phyloP scores from a whole-genome alignment of 192 early-diverging fungal species.

The Coemansia sp. region DNA sequence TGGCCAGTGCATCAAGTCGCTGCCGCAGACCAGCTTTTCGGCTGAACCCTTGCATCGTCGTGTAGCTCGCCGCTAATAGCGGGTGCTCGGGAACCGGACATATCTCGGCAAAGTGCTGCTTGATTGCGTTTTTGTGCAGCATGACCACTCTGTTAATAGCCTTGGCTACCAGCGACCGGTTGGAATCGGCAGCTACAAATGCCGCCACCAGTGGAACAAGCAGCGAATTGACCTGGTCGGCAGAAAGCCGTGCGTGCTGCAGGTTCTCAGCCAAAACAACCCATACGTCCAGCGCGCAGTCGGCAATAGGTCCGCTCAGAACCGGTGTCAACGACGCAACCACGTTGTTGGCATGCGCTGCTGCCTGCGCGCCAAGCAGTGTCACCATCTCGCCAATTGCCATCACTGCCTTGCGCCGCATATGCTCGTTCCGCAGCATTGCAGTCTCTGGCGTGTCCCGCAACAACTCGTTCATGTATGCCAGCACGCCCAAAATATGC shows the following conservation, averaged over 20 bases:
- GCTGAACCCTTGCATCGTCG: slow-evolving; percentile 11
- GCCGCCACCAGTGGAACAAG: slow-evolving; percentile 39
- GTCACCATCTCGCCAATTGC: slow-evolving; percentile 40
- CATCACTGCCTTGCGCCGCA: slow-evolving; percentile 25
- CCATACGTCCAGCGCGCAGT: slow-evolving; percentile 33
- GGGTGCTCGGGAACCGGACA: slow-evolving; percentile 53
- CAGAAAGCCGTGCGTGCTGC: slow-evolving; percentile 15
- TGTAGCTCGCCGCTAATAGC: slow-evolving; percentile 25
- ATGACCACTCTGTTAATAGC: slow-evolving; percentile 25
- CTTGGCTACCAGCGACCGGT: slow-evolving; percentile 13
- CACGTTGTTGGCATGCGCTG: slow-evolving; percentile 38
- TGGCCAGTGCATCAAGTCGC: slow-evolving; percentile 15
- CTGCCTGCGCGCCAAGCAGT: slow-evolving; percentile 26
- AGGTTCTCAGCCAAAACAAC: slow-evolving; percentile 34
- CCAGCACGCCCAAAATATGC: slow-evolving; percentile 48
- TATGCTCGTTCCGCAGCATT: slow-evolving; percentile 2
- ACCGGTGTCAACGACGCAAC: slow-evolving; percentile 44
- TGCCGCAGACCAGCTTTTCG: slow-evolving; percentile 9
- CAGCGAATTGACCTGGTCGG: slow-evolving; percentile 46
- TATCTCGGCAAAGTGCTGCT: slow-evolving; percentile 12
- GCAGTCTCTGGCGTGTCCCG: slow-evolving; percentile 17
- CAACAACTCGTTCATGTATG: slow-evolving; percentile 52
- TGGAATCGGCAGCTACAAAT: slow-evolving; percentile 17
- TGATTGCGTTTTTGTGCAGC: slow-evolving; percentile 19
- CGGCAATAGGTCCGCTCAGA: slow-evolving; percentile 21